A percentile compares a stretch with the other conserved stretches of the same genome.
Evolutionary conservation across 1,284 basidiomycete species (phyloP).

Genomic region (Mycosarcoma maydis): DNA sequence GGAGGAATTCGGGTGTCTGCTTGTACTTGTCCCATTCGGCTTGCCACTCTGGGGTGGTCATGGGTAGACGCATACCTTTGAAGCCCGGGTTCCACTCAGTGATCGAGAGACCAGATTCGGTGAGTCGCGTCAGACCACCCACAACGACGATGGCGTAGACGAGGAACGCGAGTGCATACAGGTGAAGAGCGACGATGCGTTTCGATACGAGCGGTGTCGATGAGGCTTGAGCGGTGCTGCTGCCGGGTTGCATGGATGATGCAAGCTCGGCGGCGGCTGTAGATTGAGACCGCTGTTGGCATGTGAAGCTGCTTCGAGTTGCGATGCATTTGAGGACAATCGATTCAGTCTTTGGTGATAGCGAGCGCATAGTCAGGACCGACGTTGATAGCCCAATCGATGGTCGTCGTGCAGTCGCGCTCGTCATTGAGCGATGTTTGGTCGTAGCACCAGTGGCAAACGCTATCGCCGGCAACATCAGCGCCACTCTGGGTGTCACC

Average conservation of each 20-base stretch:
- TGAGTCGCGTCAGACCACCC: constrained; percentile 94
- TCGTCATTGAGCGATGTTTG: no score
- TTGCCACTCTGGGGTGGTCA: constrained; percentile 81
- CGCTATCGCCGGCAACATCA: background rate
- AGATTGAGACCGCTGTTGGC: constrained; percentile 17
- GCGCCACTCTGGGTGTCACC: background rate
- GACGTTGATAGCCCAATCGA: background rate
- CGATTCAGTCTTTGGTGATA: no score
- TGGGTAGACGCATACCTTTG: constrained; percentile 86
- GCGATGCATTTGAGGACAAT: no score
- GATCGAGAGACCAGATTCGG: constrained; percentile 96
- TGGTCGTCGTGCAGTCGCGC: background rate
- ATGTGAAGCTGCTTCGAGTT: background rate
- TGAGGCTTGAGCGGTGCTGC: no score
- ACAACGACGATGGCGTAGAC: constrained; percentile 93
- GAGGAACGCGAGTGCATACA: constrained; percentile 81
- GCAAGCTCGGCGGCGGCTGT: background rate
- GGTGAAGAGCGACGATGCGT: constrained; percentile 79
- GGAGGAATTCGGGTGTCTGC: constrained; percentile 85
- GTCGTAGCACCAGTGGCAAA: background rate
- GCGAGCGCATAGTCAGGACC: no score
- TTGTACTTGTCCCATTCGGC: constrained; percentile 95
- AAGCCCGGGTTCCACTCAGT: constrained; percentile 93
- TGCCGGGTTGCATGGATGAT: no score
- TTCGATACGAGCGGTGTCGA: constrained; percentile 72